Evolutionary conservation across 129 eudicot species (phyloP).

Genomic region (Sambucus nigra): DNA sequence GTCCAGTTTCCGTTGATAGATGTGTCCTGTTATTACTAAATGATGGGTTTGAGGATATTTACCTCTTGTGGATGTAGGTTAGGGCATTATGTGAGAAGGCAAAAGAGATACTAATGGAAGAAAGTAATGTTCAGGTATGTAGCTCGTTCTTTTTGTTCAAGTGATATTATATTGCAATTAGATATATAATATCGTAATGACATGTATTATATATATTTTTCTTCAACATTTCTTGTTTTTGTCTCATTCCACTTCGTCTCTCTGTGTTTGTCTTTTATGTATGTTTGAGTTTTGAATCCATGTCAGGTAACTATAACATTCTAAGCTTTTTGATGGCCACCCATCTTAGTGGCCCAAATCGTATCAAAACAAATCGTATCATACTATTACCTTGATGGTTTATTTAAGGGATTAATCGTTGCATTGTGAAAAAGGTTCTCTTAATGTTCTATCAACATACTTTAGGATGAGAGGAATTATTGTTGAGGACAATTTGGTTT

Average conservation of each 20-base stretch:
- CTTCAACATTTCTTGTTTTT: no score
- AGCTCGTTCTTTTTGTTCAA: not conserved
- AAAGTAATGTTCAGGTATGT: conserved; percentile 91
- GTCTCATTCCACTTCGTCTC: not conserved
- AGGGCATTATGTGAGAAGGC: conserved; percentile 79
- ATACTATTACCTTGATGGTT: no score
- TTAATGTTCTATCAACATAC: not conserved
- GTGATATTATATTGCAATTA: no score
- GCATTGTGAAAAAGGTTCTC: not conserved
- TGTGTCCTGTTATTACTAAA: not conserved
- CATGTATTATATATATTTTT: not conserved
- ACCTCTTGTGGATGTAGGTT: conserved; percentile 32
- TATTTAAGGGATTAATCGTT: not conserved
- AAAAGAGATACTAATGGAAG: conserved; percentile 79
- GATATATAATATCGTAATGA: not conserved
- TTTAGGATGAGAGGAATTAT: not conserved
- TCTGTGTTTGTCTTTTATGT: no score
- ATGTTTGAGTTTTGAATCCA: not conserved
- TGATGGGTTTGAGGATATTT: not conserved
- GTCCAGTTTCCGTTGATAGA: not conserved
- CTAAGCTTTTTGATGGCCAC: not conserved
- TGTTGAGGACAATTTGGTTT: no score
- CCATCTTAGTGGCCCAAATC: no score
- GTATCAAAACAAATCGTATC: not conserved
- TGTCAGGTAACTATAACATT: not conserved